Evolutionary conservation across 495 filamentous ascomycete species (phyloP), one percentile per base, ranked within the genome.

Genomic region (Xanthoparmelia taractica): DNA sequence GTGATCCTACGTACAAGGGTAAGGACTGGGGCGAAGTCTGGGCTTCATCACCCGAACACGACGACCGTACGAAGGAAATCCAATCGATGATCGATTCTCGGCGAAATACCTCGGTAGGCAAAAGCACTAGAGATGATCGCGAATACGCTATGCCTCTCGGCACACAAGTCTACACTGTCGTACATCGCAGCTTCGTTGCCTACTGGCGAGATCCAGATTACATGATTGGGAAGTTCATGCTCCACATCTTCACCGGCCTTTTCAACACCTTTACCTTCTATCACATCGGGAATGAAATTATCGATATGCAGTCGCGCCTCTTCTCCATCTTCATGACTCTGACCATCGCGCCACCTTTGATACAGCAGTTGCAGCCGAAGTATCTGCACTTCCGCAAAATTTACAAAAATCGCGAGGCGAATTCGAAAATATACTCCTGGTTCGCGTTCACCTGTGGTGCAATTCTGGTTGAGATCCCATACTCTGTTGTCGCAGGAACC

Each of bases 251-350:
- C 60, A 86, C 83, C 1, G 85, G 84, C 15, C 79, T 90, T 47
- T 81, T 82, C 70, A 82, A 80, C 61, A 76, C 75, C 17, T 79
- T 84, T 66, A 85, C 85, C 1, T 88, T 89, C 73, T 86, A 82
- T 73, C 73, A 87, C 60, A 67, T 86, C 4, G 79, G 82, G 4
- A 72, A 80, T 57, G 80, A 78, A 17, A 76, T 77, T 34, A 79
- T 84, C 40, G 86, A 85, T 70, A 84, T 85, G 80, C 82, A 86
- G 66, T 82, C 80, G 12, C 75, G 82, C 29, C 74, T 90, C 0
- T 91, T 90, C 71, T 83, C 85, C 37, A 76, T 89, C 59, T 91
- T 91, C 72, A 85, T 90, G 84, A 82, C 83, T 15, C 77, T 87
- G 18, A 88, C 86, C 25, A 84, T 87, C 58, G 79, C 77, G 4